Percentiles rank a stretch among this genome's conserved stretches.
Conservation (phyloP, 768 basidiomycete species). For the Agaricus sinodeliciosus region DNA sequence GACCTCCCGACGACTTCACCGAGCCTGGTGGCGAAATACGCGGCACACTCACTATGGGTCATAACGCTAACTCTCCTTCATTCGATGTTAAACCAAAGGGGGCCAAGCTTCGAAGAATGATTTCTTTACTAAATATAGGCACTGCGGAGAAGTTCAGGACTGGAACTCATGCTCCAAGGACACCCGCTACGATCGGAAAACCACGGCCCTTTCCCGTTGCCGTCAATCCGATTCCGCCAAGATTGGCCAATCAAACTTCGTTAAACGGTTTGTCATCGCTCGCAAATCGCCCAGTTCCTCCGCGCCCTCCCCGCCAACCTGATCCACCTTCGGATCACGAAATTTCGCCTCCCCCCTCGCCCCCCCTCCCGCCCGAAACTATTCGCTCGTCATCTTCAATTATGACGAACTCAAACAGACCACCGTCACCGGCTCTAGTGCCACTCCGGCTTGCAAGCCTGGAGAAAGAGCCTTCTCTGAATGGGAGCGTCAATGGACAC, state of each 20-base stretch:
- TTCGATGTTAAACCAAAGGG: constrained; percentile 45
- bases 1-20: constrained; percentile 36
- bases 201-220: not conserved
- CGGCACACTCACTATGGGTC: constrained; percentile 45
- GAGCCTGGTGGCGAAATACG: constrained; percentile 41
- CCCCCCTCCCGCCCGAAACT: not conserved
- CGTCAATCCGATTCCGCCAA: constrained; percentile 12
- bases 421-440: constrained; percentile 9
- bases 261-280: constrained; percentile 38
- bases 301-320: constrained; percentile 44
- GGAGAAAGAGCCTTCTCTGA: constrained; percentile 11
- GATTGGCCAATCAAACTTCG: constrained; percentile 14
- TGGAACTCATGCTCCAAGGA: constrained; percentile 12
- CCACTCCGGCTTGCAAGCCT: constrained; percentile 10
- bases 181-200: constrained; percentile 9
- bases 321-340: constrained; percentile 34
- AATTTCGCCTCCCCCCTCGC: constrained; percentile 16
- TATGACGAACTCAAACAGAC: not conserved
- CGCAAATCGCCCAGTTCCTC: constrained; percentile 56
- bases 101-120: constrained; percentile 73
- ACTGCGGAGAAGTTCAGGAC: constrained; percentile 30
- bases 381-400: constrained; percentile 10
- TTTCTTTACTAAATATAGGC: constrained; percentile 65
- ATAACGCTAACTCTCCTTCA: constrained; percentile 22
- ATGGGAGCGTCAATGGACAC: constrained; percentile 10